Conservation (phyloP, 208 protist genomes). For the Vickermania ingenoplastis region DNA sequence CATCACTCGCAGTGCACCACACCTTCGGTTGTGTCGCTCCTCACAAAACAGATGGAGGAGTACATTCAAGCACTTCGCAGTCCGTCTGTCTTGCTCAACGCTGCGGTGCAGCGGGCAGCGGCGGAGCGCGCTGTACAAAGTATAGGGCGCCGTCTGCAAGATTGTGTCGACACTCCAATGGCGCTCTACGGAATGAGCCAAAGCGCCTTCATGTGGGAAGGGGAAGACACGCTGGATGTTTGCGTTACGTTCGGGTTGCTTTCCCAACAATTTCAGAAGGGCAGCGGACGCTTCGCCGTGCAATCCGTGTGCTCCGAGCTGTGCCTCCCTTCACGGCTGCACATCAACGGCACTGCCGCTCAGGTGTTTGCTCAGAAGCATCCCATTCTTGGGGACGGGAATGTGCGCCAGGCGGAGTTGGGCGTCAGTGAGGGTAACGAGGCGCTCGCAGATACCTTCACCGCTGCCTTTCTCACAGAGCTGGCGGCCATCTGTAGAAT, state of each 20-base stretch:
- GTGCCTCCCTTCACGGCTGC: constrained; percentile 9
- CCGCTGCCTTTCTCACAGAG: background rate
- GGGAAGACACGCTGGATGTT: background rate
- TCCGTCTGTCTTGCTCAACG: constrained; percentile 14
- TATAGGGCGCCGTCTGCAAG: constrained; percentile 13
- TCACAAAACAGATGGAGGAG: constrained; percentile 21
- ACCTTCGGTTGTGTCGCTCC: constrained; percentile 20
- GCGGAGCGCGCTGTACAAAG: constrained; percentile 10
- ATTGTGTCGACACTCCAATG: constrained; percentile 10
- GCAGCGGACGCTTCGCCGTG: background rate
- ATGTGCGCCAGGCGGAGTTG: background rate
- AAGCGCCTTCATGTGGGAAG: background rate
- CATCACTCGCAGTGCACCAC: constrained; percentile 11
- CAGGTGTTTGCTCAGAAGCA: constrained; percentile 18
- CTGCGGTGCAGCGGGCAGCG: constrained; percentile 1
- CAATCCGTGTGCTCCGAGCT: constrained; percentile 13
- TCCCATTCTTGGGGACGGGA: constrained; percentile 8
- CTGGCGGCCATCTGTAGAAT: too few relatives aligned
- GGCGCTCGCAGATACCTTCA: constrained; percentile 1
- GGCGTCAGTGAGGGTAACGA: constrained; percentile 5
- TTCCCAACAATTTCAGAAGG: background rate
- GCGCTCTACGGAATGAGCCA: constrained; percentile 7
- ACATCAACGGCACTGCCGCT: constrained; percentile 24
- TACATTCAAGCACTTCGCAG: constrained; percentile 20
- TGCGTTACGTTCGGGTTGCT: background rate